Percentiles rank a stretch among this genome's conserved stretches.
phyloP scores from a whole-genome alignment of 306 rosid genomes.

The Lathyrus sativus region DNA sequence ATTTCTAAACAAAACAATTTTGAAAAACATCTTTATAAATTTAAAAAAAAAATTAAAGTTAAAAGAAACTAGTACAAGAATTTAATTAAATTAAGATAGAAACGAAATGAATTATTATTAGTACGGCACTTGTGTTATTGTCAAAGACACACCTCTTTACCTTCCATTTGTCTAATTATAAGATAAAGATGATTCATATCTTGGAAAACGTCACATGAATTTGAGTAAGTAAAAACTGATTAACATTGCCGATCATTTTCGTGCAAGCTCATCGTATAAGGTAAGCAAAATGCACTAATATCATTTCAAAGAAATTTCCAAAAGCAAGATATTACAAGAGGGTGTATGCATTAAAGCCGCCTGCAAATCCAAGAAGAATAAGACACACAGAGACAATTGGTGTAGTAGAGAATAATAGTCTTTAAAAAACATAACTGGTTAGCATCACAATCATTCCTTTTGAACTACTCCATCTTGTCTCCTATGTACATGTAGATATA shows the following conservation, averaged over 20 bases:
- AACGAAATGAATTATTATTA: background rate
- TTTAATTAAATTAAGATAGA: background rate
- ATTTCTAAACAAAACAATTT: too few species aligned
- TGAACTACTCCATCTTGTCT: slow-evolving; percentile 48
- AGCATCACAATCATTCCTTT: slow-evolving; percentile 50
- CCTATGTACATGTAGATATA: background rate
- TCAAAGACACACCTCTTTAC: slow-evolving; percentile 30
- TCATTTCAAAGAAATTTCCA: slow-evolving; percentile 32
- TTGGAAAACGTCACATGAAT: slow-evolving; percentile 29
- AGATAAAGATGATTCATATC: slow-evolving; percentile 7
- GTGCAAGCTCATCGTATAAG: slow-evolving; percentile 22
- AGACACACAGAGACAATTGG: slow-evolving; percentile 48
- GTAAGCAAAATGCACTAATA: slow-evolving; percentile 42
- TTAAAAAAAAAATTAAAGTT: too few species aligned
- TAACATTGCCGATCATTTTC: background rate
- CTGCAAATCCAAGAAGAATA: slow-evolving; percentile 41
- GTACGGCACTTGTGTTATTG: slow-evolving; percentile 48
- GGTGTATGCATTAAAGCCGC: slow-evolving; percentile 30
- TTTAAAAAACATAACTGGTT: slow-evolving; percentile 31
- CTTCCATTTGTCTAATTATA: slow-evolving; percentile 45
- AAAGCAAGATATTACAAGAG: background rate
- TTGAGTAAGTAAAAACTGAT: slow-evolving; percentile 11
- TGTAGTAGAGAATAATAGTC: slow-evolving; percentile 35
- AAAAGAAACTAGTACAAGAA: too few species aligned
- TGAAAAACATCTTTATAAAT: too few species aligned